Base-by-base conservation (phyloP, 495 filamentous ascomycete species). In the Oidiodendron maius region DNA sequence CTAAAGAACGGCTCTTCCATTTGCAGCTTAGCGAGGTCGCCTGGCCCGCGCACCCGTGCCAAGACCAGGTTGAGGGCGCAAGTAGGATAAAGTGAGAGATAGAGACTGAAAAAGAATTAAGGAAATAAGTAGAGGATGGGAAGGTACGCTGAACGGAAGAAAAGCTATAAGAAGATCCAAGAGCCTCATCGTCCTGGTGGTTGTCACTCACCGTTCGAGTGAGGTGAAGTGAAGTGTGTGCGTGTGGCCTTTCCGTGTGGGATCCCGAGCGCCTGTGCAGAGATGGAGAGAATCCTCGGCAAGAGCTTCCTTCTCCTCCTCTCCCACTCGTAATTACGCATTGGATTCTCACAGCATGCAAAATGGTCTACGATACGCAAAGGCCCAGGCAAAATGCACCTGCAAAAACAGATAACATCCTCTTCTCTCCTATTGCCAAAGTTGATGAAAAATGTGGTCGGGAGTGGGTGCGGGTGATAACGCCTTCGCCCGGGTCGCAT, bases 361-460 rank as follows among this genome's bases (percentile, higher is more conserved):
- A 45, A n/a, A 48, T 60, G 56, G 56, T 60, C 57, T 60, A 60
- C 57, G 53, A 44, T 53, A 38, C 46, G 48, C 52, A 50, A 53
- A 44, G 36, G 46, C 44, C 40, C 42, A 26, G 25, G 20, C 46
- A 22, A 44, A 46, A 43, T 12, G 12, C 3, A 28, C 38, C 8
- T 22, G 4, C 18, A 22, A 28, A 45, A 43, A 20, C 34, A 9
- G 8, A 44, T 30, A 12, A 21, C 12, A 35, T 37, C 22, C 18
- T 44, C 28, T 17, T 44, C 34, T 50, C 16, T 17, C n/a, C 5
- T 26, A 3, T 17, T 12, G 37, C 16, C 37, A 40, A 40, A 40
- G 10, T 40, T 21, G 16, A 16, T 35, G 12, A 12, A 35, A 4
- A 35, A 35, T 35, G 32, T n/a, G n/a, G n/a, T n/a, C n/a, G n/a